These are phyloP conservation scores for Neurospora terricola DNA, from an alignment of 495 filamentous ascomycete species.

Conservation along the genomic window DNA sequence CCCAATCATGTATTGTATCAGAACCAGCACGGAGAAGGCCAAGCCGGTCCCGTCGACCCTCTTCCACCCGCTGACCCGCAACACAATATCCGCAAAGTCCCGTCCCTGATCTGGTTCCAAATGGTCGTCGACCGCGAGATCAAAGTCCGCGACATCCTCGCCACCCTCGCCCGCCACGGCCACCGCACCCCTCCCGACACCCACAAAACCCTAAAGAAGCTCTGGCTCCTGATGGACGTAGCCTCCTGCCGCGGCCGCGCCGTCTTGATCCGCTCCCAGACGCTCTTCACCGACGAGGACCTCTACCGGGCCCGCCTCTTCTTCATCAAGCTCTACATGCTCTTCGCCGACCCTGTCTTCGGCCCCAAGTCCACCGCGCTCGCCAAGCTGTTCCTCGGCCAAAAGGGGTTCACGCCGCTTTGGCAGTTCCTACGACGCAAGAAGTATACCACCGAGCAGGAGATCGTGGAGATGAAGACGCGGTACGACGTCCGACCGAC, in stretches of 20 bases:
- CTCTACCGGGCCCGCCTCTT: constrained; percentile 45
- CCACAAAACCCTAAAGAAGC: constrained; percentile 40
- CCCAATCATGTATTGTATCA: background rate
- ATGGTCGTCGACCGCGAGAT: constrained; percentile 20
- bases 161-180: constrained; percentile 38
- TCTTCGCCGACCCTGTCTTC: constrained; percentile 41
- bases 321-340: constrained; percentile 53
- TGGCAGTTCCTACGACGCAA: constrained; percentile 38
- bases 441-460: constrained; percentile 25
- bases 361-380: constrained; percentile 30
- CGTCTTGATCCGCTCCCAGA: constrained; percentile 35
- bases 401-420: constrained; percentile 41
- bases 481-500: constrained; percentile 22
- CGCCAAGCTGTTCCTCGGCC: constrained; percentile 47
- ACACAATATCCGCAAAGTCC: constrained; percentile 13
- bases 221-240: constrained; percentile 60
- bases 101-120: constrained; percentile 21
- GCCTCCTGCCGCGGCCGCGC: constrained; percentile 38
- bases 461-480: constrained; percentile 38
- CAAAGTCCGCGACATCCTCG: constrained; percentile 41
- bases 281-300: constrained; percentile 43
- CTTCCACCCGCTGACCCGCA: background rate
- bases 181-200: constrained; percentile 39
- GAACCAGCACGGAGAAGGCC: background rate
- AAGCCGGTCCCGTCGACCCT: constrained; percentile 1